Conservation (phyloP, 306 rosid species). For the Sicyos edulis region DNA sequence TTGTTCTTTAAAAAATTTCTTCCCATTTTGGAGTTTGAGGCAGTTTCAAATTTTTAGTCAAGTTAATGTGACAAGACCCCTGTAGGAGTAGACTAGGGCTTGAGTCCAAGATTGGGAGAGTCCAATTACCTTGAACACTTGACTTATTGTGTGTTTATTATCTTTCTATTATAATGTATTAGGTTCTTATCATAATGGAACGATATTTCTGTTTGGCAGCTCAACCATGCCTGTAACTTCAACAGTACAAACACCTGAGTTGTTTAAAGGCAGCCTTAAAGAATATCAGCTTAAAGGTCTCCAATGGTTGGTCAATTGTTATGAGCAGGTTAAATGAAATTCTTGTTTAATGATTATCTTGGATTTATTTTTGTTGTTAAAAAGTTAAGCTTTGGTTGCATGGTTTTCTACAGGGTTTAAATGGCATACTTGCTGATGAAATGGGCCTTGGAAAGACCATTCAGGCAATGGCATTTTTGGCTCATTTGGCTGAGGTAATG, state of each 20-base stretch:
- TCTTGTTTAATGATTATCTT: conserved; percentile 9
- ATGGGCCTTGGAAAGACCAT: conserved; percentile 99
- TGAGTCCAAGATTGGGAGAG: no score
- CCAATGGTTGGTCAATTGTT: conserved; percentile 98
- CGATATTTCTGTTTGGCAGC: conserved; percentile 45
- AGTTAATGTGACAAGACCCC: conserved; percentile 18
- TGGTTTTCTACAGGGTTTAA: conserved; percentile 58
- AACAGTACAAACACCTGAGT: conserved; percentile 80
- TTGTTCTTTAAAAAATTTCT: not conserved
- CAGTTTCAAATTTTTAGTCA: conserved; percentile 18
- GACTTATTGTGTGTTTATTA: no score
- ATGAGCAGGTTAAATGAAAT: conserved; percentile 78
- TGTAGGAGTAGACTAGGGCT: no score
- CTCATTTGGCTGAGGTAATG: conserved; percentile 94
- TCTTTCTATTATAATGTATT: no score
- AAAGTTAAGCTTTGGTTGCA: not conserved
- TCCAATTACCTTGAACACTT: no score
- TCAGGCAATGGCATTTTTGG: conserved; percentile 97
- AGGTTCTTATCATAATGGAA: not conserved
- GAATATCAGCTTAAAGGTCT: conserved; percentile 95
- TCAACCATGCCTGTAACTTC: conserved; percentile 98
- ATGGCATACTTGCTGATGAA: conserved; percentile 99
- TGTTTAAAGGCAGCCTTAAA: conserved; percentile 80
- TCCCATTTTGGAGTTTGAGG: conserved; percentile 20
- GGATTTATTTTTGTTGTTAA: not conserved